Evolutionary conservation across 2,329 filamentous ascomycete genomes (phyloP), one percentile per base, ranked within the genome.

Genomic region (Pseudogymnoascus destructans): DNA sequence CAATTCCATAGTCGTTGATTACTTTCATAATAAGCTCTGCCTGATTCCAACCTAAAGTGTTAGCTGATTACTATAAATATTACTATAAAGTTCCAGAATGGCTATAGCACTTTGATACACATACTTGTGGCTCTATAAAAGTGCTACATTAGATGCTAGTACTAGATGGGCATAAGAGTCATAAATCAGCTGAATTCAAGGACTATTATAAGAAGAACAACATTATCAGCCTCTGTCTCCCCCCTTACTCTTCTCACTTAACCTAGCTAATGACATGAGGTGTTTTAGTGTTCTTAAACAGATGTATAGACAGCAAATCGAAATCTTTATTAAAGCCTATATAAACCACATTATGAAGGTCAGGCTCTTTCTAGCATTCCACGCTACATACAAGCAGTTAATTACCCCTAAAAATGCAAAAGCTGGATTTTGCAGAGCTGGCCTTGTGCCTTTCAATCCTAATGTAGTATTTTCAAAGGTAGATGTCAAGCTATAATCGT

Each of bases 141-240:
- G 58, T 57, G 17, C 27, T 58, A 58, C 61, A 73, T 63, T 56
- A 63, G 19, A 71, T 58, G 66, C 60, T 63, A 72, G 61, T 27
- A 67, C 62, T 74, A 35, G n/a, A n/a, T n/a, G n/a, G n/a, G n/a
- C n/a, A n/a, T n/a, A n/a, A n/a, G n/a, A n/a, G n/a, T n/a, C n/a
- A 67, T 74, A 64, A 63, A 69, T 49, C 62, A 74, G 65, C 4
- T 59, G 58, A 72, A 66, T 60, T 62, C 73, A 63, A 36, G 69
- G 38, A 68, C 27, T 69, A 66, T 60, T 74, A 63, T 60, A 66
- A 46, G 57, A 58, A 67, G n/a, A 61, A 72, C 55, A 69, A 72
- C 46, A 73, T 74, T 63, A 69, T 72, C 56, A 66, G 66, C 52
- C 63, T 72, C 61, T 73, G 58, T 74, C 68, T 58, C 64, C 74